A percentile compares a stretch with the other conserved stretches of the same genome.
Evolutionary conservation across 1,284 basidiomycete species (phyloP).

Genomic region (Polyporus tsugae): DNA sequence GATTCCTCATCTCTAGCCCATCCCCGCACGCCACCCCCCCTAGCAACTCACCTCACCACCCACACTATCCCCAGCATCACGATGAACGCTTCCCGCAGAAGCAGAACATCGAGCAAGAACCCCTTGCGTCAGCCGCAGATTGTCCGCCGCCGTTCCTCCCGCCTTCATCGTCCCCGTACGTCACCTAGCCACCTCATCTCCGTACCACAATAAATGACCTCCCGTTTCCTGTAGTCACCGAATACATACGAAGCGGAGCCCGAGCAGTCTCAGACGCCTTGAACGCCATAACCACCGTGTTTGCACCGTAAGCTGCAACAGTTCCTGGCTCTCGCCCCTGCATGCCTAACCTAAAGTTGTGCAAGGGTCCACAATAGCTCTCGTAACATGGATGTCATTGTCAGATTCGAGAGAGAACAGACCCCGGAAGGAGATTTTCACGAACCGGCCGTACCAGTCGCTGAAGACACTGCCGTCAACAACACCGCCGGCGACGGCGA

Average conservation of each 20-base stretch:
- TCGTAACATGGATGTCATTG: not conserved
- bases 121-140: not conserved
- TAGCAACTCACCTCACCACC: not conserved
- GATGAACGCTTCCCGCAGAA: constrained; percentile 3
- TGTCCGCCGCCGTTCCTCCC: constrained; percentile 7
- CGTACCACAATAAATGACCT: not conserved
- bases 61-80: not conserved
- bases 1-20: not conserved
- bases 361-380: not conserved
- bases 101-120: not conserved
- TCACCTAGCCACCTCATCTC: not conserved
- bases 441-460: not conserved
- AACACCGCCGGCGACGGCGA: not conserved
- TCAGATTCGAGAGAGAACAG: not conserved
- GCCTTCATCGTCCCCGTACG: not conserved
- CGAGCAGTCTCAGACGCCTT: constrained; percentile 1
- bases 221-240: constrained; percentile 3
- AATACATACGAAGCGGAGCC: constrained; percentile 3
- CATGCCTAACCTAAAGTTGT: not conserved
- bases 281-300: constrained; percentile 1
- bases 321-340: not conserved
- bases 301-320: constrained; percentile 5
- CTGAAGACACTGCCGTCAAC: not conserved
- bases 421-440: not conserved
- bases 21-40: constrained; percentile 1